These are phyloP conservation scores for Heritiera fomes DNA, from an alignment of 345 rosid genomes.

Conservation along the genomic window DNA sequence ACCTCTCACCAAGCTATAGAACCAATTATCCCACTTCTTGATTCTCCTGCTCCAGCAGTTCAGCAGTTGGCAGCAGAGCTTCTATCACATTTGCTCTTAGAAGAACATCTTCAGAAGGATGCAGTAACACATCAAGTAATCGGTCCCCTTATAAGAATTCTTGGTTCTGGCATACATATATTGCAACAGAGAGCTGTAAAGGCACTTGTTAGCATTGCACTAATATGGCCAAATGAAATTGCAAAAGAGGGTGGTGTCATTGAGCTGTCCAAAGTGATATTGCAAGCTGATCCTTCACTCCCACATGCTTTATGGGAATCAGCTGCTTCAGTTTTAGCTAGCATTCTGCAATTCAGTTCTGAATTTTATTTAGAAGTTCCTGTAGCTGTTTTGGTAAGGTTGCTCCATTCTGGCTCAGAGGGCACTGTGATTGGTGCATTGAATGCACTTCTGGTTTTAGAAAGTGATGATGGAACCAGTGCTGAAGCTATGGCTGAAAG, in stretches of 20 bases:
- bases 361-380: slow-evolving; percentile 96
- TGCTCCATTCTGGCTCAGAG: slow-evolving; percentile 86
- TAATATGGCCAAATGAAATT: slow-evolving; percentile 90
- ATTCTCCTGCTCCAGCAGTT: slow-evolving; percentile 89
- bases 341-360: slow-evolving; percentile 92
- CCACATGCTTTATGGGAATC: slow-evolving; percentile 96
- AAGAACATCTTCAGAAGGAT: slow-evolving; percentile 92
- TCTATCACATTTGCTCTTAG: slow-evolving; percentile 81
- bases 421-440: slow-evolving; percentile 81
- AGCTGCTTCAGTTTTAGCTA: slow-evolving; percentile 80
- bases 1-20: slow-evolving; percentile 85
- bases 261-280: slow-evolving; percentile 88
- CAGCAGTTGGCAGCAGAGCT: slow-evolving; percentile 99
- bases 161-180: slow-evolving; percentile 83
- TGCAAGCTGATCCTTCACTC: slow-evolving; percentile 95
- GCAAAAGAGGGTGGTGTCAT: slow-evolving; percentile 95
- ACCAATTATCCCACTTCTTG: slow-evolving; percentile 91
- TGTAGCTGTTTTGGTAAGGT: slow-evolving; percentile 86
- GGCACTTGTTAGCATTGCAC: slow-evolving; percentile 92
- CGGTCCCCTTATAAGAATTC: slow-evolving; percentile 81
- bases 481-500: slow-evolving; percentile 99
- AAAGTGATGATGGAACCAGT: slow-evolving; percentile 93
- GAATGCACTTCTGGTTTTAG: slow-evolving; percentile 94
- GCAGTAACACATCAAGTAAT: slow-evolving; percentile 75
- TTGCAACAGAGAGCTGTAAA: slow-evolving; percentile 98